Conservation (phyloP, 2,329 filamentous ascomycete species). For the Cladophialophora yegresii region DNA sequence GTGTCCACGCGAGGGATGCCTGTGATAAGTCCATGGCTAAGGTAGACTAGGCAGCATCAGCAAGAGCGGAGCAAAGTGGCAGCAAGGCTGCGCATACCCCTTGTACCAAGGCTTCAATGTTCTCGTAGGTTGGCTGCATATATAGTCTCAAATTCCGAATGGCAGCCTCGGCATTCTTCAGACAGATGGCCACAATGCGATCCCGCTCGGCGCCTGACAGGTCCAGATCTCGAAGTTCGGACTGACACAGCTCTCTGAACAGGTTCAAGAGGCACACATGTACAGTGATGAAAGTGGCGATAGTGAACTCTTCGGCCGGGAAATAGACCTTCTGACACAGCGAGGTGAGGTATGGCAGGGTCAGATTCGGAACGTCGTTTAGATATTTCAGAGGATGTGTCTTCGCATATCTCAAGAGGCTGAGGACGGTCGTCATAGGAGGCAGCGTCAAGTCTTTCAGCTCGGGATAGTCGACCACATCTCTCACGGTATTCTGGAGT, state of each 20-base stretch:
- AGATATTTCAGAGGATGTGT: conserved; percentile 28
- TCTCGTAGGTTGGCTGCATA: conserved; percentile 58
- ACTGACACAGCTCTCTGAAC: conserved; percentile 36
- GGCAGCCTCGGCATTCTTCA: conserved; percentile 49
- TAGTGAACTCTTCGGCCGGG: conserved; percentile 46
- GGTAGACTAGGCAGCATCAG: conserved; percentile 51
- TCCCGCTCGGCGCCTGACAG: conserved; percentile 38
- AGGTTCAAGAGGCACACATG: conserved; percentile 45
- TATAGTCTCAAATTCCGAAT: conserved; percentile 57
- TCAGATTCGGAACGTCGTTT: conserved; percentile 35
- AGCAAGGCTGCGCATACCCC: conserved; percentile 48
- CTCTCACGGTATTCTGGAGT: conserved; percentile 9
- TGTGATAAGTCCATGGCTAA: conserved; percentile 65
- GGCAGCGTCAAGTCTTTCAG: conserved; percentile 20
- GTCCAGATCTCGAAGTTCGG: conserved; percentile 32
- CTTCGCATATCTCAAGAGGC: conserved; percentile 22
- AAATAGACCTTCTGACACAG: conserved; percentile 50
- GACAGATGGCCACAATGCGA: conserved; percentile 43
- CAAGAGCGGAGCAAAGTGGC: background rate
- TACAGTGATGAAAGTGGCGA: conserved; percentile 45
- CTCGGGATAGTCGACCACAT: conserved; percentile 19
- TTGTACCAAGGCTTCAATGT: conserved; percentile 61
- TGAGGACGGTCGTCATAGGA: conserved; percentile 22
- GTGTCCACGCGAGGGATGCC: conserved; percentile 65
- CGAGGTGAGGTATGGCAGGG: conserved; percentile 41